A percentile compares a stretch with the other conserved stretches of the same genome.
Conservation (phyloP, 2,329 filamentous ascomycete genomes). For the Microdochium paspali region DNA sequence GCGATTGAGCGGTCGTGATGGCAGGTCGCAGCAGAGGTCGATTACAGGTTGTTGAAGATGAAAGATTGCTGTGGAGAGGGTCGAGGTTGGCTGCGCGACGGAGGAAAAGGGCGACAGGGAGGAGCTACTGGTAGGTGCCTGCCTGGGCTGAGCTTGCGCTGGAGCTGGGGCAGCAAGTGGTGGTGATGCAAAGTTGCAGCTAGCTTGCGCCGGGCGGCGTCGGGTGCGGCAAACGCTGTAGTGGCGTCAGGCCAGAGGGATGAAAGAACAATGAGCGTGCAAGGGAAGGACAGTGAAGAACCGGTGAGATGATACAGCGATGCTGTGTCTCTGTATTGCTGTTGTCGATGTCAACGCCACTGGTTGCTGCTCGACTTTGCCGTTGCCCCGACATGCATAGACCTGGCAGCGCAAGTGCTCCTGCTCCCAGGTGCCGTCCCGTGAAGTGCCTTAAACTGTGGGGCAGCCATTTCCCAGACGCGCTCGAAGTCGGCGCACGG, state of each 20-base stretch:
- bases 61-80: not conserved
- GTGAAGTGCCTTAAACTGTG: too few relatives aligned
- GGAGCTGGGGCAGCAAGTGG: not conserved
- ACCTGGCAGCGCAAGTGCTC: not conserved
- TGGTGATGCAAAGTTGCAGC: not conserved
- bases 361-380: not conserved
- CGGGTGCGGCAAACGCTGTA: not conserved
- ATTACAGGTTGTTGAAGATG: not conserved
- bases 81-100: not conserved
- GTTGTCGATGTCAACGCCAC: not conserved
- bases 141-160: not conserved
- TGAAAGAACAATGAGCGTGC: not conserved
- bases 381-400: not conserved
- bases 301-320: not conserved
- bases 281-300: not conserved
- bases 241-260: not conserved
- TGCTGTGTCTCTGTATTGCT: not conserved
- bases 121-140: not conserved
- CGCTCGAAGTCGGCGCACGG: not conserved
- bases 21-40: not conserved
- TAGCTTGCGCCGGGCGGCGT: not conserved
- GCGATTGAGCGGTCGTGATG: constrained; percentile 4
- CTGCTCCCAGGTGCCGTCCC: too few relatives aligned
- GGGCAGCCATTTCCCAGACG: not conserved
- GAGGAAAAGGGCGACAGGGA: not conserved